Evolutionary conservation across 306 rosid genomes (phyloP).

Genomic region (Purshia tridentata): DNA sequence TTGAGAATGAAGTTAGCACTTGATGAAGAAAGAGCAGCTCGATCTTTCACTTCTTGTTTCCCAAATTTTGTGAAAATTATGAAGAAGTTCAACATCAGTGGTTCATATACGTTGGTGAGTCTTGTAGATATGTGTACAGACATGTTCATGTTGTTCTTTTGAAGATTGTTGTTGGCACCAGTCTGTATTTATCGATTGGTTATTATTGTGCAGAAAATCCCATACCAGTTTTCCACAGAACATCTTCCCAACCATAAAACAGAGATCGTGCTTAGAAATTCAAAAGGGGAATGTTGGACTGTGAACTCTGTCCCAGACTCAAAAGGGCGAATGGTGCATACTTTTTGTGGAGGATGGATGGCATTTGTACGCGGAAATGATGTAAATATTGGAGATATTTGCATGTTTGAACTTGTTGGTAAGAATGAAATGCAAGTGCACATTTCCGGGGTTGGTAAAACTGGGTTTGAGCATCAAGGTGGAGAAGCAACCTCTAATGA

Average conservation of each 20-base stretch:
- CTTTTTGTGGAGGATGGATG: slow-evolving; percentile 96
- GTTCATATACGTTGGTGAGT: slow-evolving; percentile 88
- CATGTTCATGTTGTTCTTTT: neutral
- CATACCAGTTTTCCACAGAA: slow-evolving; percentile 72
- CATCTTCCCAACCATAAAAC: slow-evolving; percentile 76
- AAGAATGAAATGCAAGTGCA: slow-evolving; percentile 68
- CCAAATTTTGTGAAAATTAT: slow-evolving; percentile 88
- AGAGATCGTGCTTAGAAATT: slow-evolving; percentile 70
- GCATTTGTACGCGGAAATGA: slow-evolving; percentile 87
- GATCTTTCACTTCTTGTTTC: slow-evolving; percentile 70
- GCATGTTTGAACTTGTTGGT: slow-evolving; percentile 80
- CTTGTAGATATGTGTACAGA: slow-evolving; percentile 9
- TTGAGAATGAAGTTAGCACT: slow-evolving; percentile 74
- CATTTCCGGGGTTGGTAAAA: slow-evolving; percentile 64
- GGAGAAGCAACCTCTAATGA: slow-evolving; percentile 36
- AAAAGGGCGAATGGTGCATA: slow-evolving; percentile 70
- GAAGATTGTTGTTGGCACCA: slow-evolving; percentile 5
- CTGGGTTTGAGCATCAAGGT: slow-evolving; percentile 52
- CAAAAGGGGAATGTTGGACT: slow-evolving; percentile 71
- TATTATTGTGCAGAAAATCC: slow-evolving; percentile 71
- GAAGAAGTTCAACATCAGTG: slow-evolving; percentile 86
- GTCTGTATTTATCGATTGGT: slow-evolving; percentile 18
- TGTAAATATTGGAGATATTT: slow-evolving; percentile 70
- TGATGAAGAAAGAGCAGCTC: slow-evolving; percentile 72
- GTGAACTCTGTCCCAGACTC: slow-evolving; percentile 92